Base-by-base conservation (phyloP, 176 grass and related monocot genomes). In the Secale cereale region DNA sequence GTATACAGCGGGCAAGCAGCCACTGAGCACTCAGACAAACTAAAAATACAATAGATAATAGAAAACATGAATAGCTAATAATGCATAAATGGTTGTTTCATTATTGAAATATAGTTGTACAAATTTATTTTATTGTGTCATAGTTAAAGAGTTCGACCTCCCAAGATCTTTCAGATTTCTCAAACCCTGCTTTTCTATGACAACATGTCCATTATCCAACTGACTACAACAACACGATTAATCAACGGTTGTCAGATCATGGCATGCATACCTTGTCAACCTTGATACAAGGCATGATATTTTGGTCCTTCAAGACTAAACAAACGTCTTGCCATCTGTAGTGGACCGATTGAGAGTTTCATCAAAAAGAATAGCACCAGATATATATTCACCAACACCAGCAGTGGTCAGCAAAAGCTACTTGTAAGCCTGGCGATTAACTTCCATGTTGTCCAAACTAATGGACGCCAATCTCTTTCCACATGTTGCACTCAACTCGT, bases 281-380 rank as follows among this genome's bases (percentile, higher is more conserved):
- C 82, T 95, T 98, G 59, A 98, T 98, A 83, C 93, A 90, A 2
- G 97, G 97, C 91, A 98, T 91, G 64, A 98, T 98, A 78, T 94
- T 94, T 84, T 88, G 83, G 29, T 98, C 85, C 67, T 81, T 79
- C 88, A 98, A 92, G 82, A 89, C 90, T 98, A 91, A 65, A 98
- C 93, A 79, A 95, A 95, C 56, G 92, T 98, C 82, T 92, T 98
- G 23, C 97, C 93, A 81, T 95, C 91, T 30, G 86, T 95, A 52
- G 97, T 95, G 23, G 93, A 95, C 66, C 95, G 97, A 35, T 98
- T 95, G 62, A 98, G 86, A 36, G 97, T 98, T 85, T 98, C 97
- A 76, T 98, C 97, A 73, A 94, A 95, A 80, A 98, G 88, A 79
- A 98, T 95, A 87, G 96, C 85, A 35, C 96, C 96, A 67, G 96